Percentiles rank a stretch among this genome's conserved stretches.
phyloP scores from a whole-genome alignment of 306 rosid species.

The Prunus mongolica region DNA sequence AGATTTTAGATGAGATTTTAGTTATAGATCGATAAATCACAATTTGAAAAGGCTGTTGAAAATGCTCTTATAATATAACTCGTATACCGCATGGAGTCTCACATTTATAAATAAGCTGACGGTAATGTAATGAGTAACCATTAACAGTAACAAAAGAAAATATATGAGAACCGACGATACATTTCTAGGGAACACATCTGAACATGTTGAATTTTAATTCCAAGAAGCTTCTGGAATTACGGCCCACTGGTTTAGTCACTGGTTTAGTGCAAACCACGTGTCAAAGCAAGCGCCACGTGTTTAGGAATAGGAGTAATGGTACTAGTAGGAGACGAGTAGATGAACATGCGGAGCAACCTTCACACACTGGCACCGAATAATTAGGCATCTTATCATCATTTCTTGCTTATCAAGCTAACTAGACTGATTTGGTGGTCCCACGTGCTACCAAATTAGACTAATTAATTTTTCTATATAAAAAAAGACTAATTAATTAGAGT shows the following conservation, averaged over 20 bases:
- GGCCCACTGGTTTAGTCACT: background rate
- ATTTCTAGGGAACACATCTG: background rate
- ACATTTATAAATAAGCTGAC: too few relatives aligned
- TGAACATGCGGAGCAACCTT: too few relatives aligned
- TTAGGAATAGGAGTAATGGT: background rate
- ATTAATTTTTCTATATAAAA: background rate
- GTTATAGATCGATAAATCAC: fast-evolving
- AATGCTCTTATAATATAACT: too few relatives aligned
- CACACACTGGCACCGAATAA: too few relatives aligned
- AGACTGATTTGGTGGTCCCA: background rate
- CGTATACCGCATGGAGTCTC: too few relatives aligned
- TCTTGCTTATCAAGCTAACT: background rate
- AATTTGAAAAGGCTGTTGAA: too few relatives aligned
- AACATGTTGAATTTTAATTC: background rate
- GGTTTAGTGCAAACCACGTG: background rate
- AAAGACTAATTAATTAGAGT: background rate
- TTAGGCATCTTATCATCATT: background rate
- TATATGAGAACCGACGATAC: too few relatives aligned
- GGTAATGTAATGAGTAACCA: too few relatives aligned
- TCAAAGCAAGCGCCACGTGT: background rate
- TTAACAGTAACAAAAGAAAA: too few relatives aligned
- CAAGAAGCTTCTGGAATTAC: background rate
- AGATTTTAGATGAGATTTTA: too few relatives aligned
- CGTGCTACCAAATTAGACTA: background rate
- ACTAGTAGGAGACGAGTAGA: too few relatives aligned